phyloP scores from a whole-genome alignment of 2,329 filamentous ascomycete species.

The Blumeria graminis region DNA sequence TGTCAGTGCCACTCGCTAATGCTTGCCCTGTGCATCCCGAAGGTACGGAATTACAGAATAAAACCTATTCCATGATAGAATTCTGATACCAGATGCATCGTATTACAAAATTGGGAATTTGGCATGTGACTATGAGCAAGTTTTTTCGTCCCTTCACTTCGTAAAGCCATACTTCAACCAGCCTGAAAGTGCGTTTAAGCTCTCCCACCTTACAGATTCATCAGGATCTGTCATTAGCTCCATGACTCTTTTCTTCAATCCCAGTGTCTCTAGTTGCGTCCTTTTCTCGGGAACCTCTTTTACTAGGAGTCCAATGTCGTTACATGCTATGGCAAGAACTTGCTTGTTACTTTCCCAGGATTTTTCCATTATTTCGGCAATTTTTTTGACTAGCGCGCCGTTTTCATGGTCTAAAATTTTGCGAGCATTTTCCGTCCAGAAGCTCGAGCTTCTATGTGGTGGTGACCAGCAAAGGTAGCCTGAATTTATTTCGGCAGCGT shows the following conservation, averaged over 20 bases:
- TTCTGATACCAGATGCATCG: background rate
- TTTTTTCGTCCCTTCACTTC: conserved; percentile 1
- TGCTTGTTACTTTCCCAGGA: conserved; percentile 47
- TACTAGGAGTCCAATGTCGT: conserved; percentile 45
- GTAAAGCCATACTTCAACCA: conserved; percentile 52
- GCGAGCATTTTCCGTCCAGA: conserved; percentile 51
- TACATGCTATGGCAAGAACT: conserved; percentile 49
- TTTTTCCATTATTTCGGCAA: conserved; percentile 43
- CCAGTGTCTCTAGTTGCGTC: conserved; percentile 37
- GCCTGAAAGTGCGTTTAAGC: conserved; percentile 46
- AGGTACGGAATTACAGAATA: too few relatives aligned
- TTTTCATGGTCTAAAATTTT: conserved; percentile 43
- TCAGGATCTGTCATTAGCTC: conserved; percentile 47
- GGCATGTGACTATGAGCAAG: too few relatives aligned
- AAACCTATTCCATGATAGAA: background rate
- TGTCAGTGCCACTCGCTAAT: too few relatives aligned
- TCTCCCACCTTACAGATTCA: conserved; percentile 50
- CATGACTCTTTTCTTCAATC: conserved; percentile 46
- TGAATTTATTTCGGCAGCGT: conserved; percentile 41
- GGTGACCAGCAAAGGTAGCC: conserved; percentile 56
- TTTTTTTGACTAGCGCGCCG: conserved; percentile 37
- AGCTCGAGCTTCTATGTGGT: conserved; percentile 42
- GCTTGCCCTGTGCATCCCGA: too few relatives aligned
- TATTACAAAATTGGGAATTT: background rate
- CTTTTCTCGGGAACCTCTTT: conserved; percentile 48